These are phyloP conservation scores for Oenanthe sinensis DNA, from an alignment of 129 eudicot species.

Conservation along the genomic window DNA sequence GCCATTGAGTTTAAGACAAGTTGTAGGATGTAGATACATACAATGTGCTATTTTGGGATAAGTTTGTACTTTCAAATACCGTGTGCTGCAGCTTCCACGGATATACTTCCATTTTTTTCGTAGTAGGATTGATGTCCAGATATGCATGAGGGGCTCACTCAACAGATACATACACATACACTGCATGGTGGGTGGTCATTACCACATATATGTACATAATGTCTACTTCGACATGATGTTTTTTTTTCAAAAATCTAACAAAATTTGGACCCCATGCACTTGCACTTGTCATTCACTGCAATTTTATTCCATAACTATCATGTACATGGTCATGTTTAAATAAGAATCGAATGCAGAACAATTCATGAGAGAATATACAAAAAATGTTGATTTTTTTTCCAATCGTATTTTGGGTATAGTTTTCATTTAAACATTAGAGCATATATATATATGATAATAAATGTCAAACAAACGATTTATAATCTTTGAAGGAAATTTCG, in stretches of 20 bases:
- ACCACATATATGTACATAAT: background rate
- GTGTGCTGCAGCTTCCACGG: background rate
- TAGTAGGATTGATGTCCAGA: background rate
- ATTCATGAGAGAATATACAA: too few species aligned
- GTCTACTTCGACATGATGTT: conserved; percentile 1
- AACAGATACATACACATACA: background rate
- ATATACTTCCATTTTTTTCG: background rate
- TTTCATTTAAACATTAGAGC: too few species aligned
- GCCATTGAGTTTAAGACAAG: background rate
- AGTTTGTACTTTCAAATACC: background rate
- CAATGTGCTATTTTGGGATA: background rate
- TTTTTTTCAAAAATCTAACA: background rate
- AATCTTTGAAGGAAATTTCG: background rate
- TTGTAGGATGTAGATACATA: background rate
- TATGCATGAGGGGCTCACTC: background rate
- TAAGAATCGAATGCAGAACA: too few species aligned
- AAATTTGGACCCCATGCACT: conserved; percentile 4
- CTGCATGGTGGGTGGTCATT: background rate
- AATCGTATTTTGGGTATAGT: too few species aligned
- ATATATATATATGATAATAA: too few species aligned
- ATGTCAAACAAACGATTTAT: too few species aligned
- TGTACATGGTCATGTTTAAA: background rate
- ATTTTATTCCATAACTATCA: background rate
- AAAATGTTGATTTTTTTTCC: too few species aligned
- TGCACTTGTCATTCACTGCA: background rate